Percentiles rank a stretch among this genome's conserved stretches.
Conservation (phyloP, 306 rosid genomes). For the Neltuma alba region DNA sequence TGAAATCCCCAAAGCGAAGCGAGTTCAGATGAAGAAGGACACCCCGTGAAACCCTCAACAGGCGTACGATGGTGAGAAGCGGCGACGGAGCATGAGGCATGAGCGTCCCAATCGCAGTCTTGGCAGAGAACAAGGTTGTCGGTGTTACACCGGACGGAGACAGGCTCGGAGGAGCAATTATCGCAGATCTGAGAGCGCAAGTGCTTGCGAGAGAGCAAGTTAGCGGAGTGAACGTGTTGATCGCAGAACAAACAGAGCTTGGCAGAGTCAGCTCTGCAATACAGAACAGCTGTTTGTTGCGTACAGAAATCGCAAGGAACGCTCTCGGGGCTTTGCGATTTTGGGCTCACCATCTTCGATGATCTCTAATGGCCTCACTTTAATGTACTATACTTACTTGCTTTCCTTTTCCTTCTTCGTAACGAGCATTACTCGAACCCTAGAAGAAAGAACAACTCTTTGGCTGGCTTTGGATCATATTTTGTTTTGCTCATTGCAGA, state of each 20-base stretch:
- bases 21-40: slow-evolving; percentile 60
- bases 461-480: neutral
- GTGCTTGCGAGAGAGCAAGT: slow-evolving; percentile 64
- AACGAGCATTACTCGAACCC: neutral
- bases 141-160: slow-evolving; percentile 58
- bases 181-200: slow-evolving; percentile 71
- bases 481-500: neutral
- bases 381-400: neutral
- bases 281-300: slow-evolving; percentile 54
- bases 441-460: neutral
- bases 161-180: slow-evolving; percentile 57
- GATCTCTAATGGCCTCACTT: too few species aligned
- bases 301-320: slow-evolving; percentile 69
- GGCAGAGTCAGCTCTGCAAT: slow-evolving; percentile 73
- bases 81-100: slow-evolving; percentile 50
- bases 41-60: slow-evolving; percentile 60
- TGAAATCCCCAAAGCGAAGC: slow-evolving; percentile 60
- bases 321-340: slow-evolving; percentile 28
- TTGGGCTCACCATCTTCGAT: slow-evolving; percentile 46
- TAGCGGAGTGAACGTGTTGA: slow-evolving; percentile 71
- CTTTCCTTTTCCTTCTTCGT: neutral
- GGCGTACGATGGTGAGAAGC: slow-evolving; percentile 51
- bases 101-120: slow-evolving; percentile 68
- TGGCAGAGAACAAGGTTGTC: slow-evolving; percentile 69
- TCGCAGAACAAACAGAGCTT: slow-evolving; percentile 77